Evolutionary conservation across 345 rosid genomes (phyloP), one percentile per base, ranked within the genome.

Genomic region (Arabis hirsuta): DNA sequence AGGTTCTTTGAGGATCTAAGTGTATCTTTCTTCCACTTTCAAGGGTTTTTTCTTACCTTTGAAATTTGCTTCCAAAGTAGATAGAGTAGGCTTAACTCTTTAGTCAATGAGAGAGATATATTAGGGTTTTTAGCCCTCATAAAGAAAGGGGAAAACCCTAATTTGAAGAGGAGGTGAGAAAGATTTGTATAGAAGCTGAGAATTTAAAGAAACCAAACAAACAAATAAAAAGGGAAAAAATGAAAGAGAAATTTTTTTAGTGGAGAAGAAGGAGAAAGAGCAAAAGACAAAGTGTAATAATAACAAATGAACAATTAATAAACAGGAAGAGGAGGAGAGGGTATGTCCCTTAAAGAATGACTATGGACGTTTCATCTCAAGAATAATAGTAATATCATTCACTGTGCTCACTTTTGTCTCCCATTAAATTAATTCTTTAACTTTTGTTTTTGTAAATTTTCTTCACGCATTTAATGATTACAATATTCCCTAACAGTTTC

Each of bases 301-400:
- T 77, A 77, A 65, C 73, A 77, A 72, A 76, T 69, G 80, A 76
- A 71, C 67, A 72, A 77, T 63, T 71, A 85, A 83, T 81, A 81
- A 86, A 83, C 83, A 81, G 83, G 73, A 65, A 65, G 57, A 71
- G 22, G 73, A 71, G 45, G 76, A 65, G 62, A 57, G 26, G 55
- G 58, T 55, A 79, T 81, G 85, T 76, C 85, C 85, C 81, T 86
- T 79, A 79, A 84, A 84, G 85, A 84, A 83, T 78, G 94, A 86
- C 79, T 81, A 80, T 80, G 89, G 89, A 84, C 86, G 77, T 81
- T 83, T 78, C 89, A 78, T 88, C 90, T 86, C 76, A 70, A 76
- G 79, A 75, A 68, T 62, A 84, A 82, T 86, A 84, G 87, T 86
- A 86, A 86, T 78, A 79, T 81, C 79, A 72, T 19, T 69, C 76